Evolutionary conservation across 129 eudicot genomes (phyloP).

Genomic region (Kitagawia praeruptora): DNA sequence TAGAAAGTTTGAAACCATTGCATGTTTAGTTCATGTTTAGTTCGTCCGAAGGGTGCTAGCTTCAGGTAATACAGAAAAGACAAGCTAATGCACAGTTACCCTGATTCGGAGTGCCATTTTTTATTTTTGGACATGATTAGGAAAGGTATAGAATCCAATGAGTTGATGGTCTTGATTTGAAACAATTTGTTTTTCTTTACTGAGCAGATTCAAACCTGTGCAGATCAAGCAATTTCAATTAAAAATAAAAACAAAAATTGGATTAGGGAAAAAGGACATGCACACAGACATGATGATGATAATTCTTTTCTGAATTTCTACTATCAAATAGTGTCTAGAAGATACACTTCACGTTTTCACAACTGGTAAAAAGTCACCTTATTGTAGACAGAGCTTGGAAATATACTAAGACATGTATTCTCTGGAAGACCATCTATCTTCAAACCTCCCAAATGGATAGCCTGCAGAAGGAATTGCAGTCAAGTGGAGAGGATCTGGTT

Average conservation of each 20-base stretch:
- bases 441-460: constrained; percentile 53
- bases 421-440: constrained; percentile 64
- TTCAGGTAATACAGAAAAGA: too few relatives aligned
- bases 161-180: not conserved
- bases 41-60: not conserved
- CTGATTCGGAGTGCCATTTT: too few relatives aligned
- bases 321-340: not conserved
- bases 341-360: not conserved
- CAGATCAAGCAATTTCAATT: not conserved
- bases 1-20: not conserved
- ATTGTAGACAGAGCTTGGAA: constrained; percentile 5
- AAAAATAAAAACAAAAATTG: too few relatives aligned
- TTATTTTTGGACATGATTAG: too few relatives aligned
- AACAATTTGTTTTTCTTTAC: not conserved
- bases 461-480: constrained; percentile 49
- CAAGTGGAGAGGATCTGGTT: constrained; percentile 75
- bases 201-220: not conserved
- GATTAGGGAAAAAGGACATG: not conserved
- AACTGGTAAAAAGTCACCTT: not conserved
- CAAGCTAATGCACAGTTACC: not conserved
- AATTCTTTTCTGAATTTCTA: not conserved
- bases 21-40: too few relatives aligned
- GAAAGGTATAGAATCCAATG: not conserved
- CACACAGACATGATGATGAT: not conserved
- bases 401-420: constrained; percentile 39